phyloP scores from a whole-genome alignment of 1,139 yeast species.

The Candida glucosophila region DNA sequence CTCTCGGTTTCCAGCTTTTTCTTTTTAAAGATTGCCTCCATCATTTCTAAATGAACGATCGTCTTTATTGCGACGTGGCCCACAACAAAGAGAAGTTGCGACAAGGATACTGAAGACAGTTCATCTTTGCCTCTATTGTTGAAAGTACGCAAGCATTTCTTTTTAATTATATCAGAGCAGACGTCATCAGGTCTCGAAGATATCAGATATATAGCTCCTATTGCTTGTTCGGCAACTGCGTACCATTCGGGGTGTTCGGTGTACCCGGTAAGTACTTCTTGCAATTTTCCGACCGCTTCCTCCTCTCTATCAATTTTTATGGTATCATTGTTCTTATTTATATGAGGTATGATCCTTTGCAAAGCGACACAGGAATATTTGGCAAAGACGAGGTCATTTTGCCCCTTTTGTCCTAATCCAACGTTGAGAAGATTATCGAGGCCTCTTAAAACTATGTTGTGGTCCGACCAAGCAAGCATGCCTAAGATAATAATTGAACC shows the following conservation, averaged over 20 bases:
- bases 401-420: constrained; percentile 63
- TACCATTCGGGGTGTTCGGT: constrained; percentile 76
- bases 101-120: constrained; percentile 37
- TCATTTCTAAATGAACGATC: constrained; percentile 72
- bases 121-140: too few species aligned
- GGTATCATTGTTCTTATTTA: constrained; percentile 22
- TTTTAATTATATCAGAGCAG: constrained; percentile 52
- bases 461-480: constrained; percentile 77
- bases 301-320: constrained; percentile 46
- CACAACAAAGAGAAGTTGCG: constrained; percentile 77
- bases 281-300: constrained; percentile 51
- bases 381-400: constrained; percentile 58
- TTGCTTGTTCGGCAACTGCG: constrained; percentile 88
- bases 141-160: constrained; percentile 48
- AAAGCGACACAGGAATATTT: constrained; percentile 78
- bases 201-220: constrained; percentile 68
- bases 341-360: constrained; percentile 55
- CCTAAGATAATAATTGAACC: constrained; percentile 86
- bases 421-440: constrained; percentile 56
- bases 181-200: constrained; percentile 64
- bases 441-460: constrained; percentile 60
- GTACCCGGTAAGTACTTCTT: constrained; percentile 36
- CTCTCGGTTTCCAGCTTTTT: constrained; percentile 58
- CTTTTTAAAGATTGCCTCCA: constrained; percentile 80
- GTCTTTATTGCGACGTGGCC: constrained; percentile 88